These are phyloP conservation scores for Solanum chiquidenum DNA, from an alignment of 257 asterid genomes.

Conservation along the genomic window DNA sequence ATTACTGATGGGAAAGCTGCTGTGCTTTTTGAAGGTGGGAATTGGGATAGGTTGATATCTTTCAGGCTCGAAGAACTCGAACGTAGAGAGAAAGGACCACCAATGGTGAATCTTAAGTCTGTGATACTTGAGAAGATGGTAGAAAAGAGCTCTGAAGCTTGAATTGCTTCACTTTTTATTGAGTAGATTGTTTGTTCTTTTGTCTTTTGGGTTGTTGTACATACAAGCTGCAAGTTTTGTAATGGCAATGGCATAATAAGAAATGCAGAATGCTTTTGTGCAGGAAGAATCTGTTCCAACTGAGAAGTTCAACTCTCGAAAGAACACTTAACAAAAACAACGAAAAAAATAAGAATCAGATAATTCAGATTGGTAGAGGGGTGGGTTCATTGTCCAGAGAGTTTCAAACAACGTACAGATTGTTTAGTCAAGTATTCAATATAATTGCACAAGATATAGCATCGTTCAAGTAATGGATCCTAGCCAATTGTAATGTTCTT, in stretches of 20 bases:
- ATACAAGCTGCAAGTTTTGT: neutral
- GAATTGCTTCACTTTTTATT: neutral
- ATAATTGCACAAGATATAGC: neutral
- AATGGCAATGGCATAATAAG: neutral
- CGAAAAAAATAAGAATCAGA: neutral
- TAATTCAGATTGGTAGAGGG: neutral
- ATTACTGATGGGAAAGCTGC: constrained; percentile 87
- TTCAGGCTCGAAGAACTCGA: constrained; percentile 80
- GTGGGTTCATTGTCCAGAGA: neutral
- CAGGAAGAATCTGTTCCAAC: neutral
- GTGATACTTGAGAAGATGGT: constrained; percentile 45
- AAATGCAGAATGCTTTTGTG: neutral
- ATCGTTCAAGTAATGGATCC: neutral
- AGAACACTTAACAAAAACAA: neutral
- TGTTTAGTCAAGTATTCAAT: neutral
- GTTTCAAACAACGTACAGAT: neutral
- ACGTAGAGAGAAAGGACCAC: constrained; percentile 77
- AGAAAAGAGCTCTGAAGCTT: constrained; percentile 16
- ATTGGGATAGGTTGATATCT: constrained; percentile 65
- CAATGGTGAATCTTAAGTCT: constrained; percentile 74
- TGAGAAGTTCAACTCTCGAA: neutral
- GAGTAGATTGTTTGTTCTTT: neutral
- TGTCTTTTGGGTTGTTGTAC: neutral
- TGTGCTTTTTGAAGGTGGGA: constrained; percentile 85
- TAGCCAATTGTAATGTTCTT: neutral